phyloP scores from a whole-genome alignment of 2,329 filamentous ascomycete genomes.

The Fusarium continuum region DNA sequence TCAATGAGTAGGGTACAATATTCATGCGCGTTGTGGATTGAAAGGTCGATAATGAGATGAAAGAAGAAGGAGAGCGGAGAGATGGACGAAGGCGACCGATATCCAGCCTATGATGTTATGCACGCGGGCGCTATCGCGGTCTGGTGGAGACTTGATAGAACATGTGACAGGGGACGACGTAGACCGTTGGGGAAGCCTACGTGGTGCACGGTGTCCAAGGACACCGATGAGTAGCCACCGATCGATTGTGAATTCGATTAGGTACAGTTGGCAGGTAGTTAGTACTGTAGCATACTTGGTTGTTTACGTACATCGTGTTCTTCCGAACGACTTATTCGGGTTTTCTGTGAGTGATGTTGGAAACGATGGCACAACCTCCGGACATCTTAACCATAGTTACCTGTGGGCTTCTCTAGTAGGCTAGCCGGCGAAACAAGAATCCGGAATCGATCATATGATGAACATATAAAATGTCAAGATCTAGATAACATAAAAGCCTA shows the following conservation, averaged over 20 bases:
- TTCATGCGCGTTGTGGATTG: conserved; percentile 4
- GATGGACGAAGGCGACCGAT: conserved; percentile 27
- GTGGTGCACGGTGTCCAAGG: conserved; percentile 15
- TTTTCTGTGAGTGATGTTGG: no score
- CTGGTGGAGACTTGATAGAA: conserved; percentile 28
- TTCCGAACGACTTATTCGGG: no score
- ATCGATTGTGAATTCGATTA: conserved; percentile 8
- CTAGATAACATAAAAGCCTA: no score
- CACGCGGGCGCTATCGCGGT: conserved; percentile 39
- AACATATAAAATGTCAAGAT: no score
- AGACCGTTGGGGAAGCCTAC: conserved; percentile 24
- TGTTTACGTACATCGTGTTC: no score
- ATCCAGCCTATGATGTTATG: conserved; percentile 44
- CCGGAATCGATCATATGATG: no score
- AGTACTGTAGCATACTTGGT: no score
- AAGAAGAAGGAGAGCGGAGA: conserved; percentile 9
- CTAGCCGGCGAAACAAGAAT: no score
- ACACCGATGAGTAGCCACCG: conserved; percentile 2
- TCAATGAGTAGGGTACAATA: neutral
- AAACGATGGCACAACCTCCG: no score
- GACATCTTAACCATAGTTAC: no score
- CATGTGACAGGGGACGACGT: conserved; percentile 30
- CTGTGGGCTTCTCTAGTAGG: no score
- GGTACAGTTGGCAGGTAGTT: no score
- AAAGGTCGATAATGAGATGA: conserved; percentile 13